Evolutionary conservation across 2,329 filamentous ascomycete species (phyloP).

Genomic region (Aspergillus sp.): DNA sequence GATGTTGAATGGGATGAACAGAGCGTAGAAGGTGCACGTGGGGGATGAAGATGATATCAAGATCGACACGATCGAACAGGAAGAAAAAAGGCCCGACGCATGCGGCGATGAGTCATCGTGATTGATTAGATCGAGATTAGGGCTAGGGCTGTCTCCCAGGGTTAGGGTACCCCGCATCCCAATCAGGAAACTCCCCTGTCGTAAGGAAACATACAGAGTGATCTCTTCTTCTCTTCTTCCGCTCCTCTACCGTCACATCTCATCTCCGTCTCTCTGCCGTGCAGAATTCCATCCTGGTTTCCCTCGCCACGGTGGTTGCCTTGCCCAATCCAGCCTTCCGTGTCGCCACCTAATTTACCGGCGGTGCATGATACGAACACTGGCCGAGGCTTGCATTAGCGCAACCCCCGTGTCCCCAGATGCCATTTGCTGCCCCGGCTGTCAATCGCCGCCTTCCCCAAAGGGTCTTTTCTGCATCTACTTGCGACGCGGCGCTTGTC

Average conservation of each 20-base stretch:
- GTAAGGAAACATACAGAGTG: too few relatives aligned
- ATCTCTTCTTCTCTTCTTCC: too few relatives aligned
- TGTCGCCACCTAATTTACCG: background rate
- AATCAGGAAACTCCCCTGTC: too few relatives aligned
- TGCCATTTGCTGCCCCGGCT: background rate
- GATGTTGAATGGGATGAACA: constrained; percentile 25
- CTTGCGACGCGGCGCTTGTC: background rate
- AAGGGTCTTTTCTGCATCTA: background rate
- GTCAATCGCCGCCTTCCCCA: background rate
- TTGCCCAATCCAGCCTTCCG: constrained; percentile 2
- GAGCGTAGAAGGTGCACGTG: background rate
- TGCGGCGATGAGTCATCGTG: too few relatives aligned
- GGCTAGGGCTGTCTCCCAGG: background rate
- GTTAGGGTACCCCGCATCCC: too few relatives aligned
- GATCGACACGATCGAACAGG: constrained; percentile 2
- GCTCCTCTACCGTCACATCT: too few relatives aligned
- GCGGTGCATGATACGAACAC: background rate
- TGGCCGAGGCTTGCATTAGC: constrained; percentile 2
- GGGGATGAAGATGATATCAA: constrained; percentile 3
- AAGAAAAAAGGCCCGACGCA: background rate
- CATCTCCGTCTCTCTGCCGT: background rate
- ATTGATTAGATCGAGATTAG: background rate
- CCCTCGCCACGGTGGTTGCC: background rate
- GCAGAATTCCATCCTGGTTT: background rate
- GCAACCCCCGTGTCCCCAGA: background rate